Base-by-base conservation (phyloP, 192 early-diverging fungal species). In the Blastocladiella britannica region DNA sequence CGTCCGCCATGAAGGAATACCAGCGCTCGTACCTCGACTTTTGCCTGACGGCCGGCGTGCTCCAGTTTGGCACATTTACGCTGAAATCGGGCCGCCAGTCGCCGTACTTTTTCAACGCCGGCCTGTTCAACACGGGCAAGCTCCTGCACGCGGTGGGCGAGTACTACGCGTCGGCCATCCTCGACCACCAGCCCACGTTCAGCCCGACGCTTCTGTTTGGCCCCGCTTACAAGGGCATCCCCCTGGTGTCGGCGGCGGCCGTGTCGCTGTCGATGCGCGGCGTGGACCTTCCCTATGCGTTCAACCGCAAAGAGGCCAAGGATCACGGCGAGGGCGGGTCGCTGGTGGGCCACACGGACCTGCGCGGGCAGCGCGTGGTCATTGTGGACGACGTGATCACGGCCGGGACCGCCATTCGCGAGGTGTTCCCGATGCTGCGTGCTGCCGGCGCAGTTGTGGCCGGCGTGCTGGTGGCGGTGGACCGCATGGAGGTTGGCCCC, bases 181-280 rank as follows among this genome's bases (percentile, higher is more conserved):
- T 30, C 27, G 56, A 58, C 51, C 28, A 30, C 24, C 82, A 85
- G 65, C 69, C 70, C 9, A 71, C 69, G 12, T 65, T 93, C 54
- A 56, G 70, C 30, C 88, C 83, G 65, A 87, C 91, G 68, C 78
- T 94, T 22, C 67, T 98, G 43, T 96, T 96, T 75, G 95, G 95
- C 7, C 95, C 95, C 0, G 95, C 95, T 9, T 98, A 98, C 80
- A 98, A 98, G 77, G 95, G 91, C 43, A 89, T 98, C 59, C 94
- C 94, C 8, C 74, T 98, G 5, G 88, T 87, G 1, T 79, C 85
- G 22, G 69, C 89, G 5, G 82, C 87, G 0, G 82, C 82, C 28
- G 79, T 96, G 29, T 77, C 86, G 4, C 71, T 98, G 55, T 74
- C 79, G 18, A 72, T 84, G 43, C 67, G 80, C 55, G 58, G 69